Percentiles rank a stretch among this genome's conserved stretches.
Conservation (phyloP, 2,329 filamentous ascomycete genomes). For the Calonectria honghensis region DNA sequence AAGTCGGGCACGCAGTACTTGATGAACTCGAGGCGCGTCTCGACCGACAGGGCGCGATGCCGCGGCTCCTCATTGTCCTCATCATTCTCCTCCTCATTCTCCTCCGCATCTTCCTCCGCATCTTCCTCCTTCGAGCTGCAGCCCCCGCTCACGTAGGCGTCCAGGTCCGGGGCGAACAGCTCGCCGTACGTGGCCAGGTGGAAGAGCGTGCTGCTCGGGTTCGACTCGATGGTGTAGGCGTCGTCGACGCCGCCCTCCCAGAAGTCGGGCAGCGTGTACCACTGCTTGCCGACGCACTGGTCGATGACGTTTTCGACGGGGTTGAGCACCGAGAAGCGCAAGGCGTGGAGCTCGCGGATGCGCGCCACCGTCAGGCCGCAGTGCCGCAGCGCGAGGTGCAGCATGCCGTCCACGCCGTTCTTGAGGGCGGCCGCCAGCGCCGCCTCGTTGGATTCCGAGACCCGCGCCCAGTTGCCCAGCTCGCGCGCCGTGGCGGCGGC, state of each 20-base stretch:
- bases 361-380: slow-evolving; percentile 30
- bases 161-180: slow-evolving; percentile 29
- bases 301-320: slow-evolving; percentile 34
- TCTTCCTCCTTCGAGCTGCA: background rate
- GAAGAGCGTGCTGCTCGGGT: slow-evolving; percentile 27
- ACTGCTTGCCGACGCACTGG: slow-evolving; percentile 31
- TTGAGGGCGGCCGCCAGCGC: slow-evolving; percentile 14
- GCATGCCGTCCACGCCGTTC: slow-evolving; percentile 24
- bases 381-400: slow-evolving; percentile 30
- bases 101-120: background rate
- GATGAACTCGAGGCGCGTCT: slow-evolving; percentile 38
- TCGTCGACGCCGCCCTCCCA: slow-evolving; percentile 36
- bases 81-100: accelerated
- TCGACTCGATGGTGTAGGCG: slow-evolving; percentile 35
- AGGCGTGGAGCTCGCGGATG: slow-evolving; percentile 34
- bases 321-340: slow-evolving; percentile 37
- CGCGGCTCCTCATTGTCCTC: background rate
- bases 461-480: slow-evolving; percentile 33
- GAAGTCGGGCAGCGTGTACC: slow-evolving; percentile 31
- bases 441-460: slow-evolving; percentile 12
- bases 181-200: slow-evolving; percentile 37
- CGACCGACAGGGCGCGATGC: slow-evolving; percentile 14
- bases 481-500: slow-evolving; percentile 33
- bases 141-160: slow-evolving; percentile 6
- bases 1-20: slow-evolving; percentile 39